Evolutionary conservation across 1,284 basidiomycete genomes (phyloP).

Genomic region (Ceratobasidium sp.): DNA sequence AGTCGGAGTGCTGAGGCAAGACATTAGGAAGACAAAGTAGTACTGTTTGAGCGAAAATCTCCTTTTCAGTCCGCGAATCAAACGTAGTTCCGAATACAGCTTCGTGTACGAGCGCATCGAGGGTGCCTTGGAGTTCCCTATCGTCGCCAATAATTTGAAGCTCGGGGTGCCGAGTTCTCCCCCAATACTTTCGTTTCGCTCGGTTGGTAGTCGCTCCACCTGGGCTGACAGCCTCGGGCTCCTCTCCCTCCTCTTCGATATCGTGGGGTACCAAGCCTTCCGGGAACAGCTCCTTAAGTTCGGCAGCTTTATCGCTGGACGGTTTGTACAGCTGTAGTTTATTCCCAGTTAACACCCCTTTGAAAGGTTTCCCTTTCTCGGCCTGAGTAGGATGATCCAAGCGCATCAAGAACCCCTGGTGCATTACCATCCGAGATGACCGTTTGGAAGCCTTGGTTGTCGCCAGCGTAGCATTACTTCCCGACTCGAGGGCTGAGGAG

Average conservation of each 20-base stretch:
- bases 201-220: neutral
- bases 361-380: conserved; percentile 74
- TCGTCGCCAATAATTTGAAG: conserved; percentile 57
- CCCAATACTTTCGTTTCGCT: conserved; percentile 62
- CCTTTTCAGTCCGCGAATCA: conserved; percentile 16
- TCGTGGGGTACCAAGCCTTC: conserved; percentile 50
- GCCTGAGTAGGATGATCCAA: conserved; percentile 49
- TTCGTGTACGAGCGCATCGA: conserved; percentile 79
- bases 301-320: conserved; percentile 65
- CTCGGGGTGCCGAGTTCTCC: conserved; percentile 73
- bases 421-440: conserved; percentile 75
- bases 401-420: conserved; percentile 75
- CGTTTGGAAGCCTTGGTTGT: conserved; percentile 54
- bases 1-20: neutral
- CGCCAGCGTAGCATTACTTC: conserved; percentile 6
- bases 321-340: conserved; percentile 84
- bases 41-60: conserved; percentile 19
- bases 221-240: conserved; percentile 52
- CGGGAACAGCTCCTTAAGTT: conserved; percentile 74
- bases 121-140: conserved; percentile 64
- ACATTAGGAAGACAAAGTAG: conserved; percentile 13
- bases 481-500: conserved; percentile 37
- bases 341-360: conserved; percentile 76
- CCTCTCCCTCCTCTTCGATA: conserved; percentile 43
- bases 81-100: conserved; percentile 76